Evolutionary conservation across 73 alveolate genomes (phyloP).

Genomic region (Paraurostyla sp.): DNA sequence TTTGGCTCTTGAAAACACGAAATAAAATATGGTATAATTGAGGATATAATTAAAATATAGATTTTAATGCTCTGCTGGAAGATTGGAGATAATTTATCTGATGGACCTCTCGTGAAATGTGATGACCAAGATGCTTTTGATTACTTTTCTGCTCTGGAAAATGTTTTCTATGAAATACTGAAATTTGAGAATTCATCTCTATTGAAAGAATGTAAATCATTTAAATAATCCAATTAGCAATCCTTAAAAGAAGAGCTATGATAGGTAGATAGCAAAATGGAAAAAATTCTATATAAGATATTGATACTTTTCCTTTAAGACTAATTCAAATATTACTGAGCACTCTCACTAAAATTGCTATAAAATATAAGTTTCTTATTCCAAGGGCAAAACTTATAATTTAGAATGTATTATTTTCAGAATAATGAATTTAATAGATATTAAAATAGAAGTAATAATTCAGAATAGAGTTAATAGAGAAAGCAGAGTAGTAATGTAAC

Average conservation of each 20-base stretch:
- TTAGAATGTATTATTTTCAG: neutral
- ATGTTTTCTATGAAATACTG: conserved; percentile 26
- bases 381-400: conserved; percentile 11
- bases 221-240: neutral
- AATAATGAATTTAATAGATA: neutral
- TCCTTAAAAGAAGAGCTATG: conserved; percentile 9
- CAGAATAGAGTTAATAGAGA: conserved; percentile 1
- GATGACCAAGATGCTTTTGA: conserved; percentile 12
- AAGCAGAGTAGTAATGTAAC: conserved; percentile 9
- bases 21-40: neutral
- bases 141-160: conserved; percentile 33
- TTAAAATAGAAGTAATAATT: neutral
- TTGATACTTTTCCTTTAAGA: neutral
- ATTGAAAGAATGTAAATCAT: conserved; percentile 10
- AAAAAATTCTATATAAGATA: neutral
- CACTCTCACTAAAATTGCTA: conserved; percentile 1
- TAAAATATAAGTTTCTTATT: neutral
- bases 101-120: neutral
- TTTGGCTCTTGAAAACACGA: neutral
- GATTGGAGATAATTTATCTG: conserved; percentile 6
- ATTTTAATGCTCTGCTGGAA: conserved; percentile 1
- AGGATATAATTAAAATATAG: neutral
- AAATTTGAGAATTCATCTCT: neutral
- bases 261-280: neutral
- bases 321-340: neutral